Evolutionary conservation across 768 basidiomycete genomes (phyloP).

Genomic region (Lactifluus pinguis): DNA sequence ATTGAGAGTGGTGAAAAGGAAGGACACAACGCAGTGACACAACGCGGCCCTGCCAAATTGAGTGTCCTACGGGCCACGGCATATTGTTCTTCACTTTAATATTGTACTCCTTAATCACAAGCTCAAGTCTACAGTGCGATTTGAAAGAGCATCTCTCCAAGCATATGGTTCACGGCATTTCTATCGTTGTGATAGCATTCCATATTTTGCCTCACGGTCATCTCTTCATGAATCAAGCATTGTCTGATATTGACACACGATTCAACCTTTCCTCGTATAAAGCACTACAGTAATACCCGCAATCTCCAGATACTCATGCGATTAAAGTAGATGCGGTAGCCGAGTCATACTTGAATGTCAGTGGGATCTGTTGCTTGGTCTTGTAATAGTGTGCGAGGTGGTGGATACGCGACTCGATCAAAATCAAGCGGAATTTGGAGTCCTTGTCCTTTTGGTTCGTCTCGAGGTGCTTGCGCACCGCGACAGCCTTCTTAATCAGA

Average conservation of each 20-base stretch:
- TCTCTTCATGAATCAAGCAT: background rate
- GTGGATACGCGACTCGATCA: constrained; percentile 99
- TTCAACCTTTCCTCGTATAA: background rate
- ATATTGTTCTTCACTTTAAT: too few species aligned
- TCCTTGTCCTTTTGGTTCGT: constrained; percentile 99
- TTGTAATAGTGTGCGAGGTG: constrained; percentile 98
- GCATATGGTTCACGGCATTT: too few species aligned
- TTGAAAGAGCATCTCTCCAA: too few species aligned
- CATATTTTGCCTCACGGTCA: background rate
- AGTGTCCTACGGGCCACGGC: too few species aligned
- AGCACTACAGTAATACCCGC: background rate
- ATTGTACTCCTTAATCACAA: too few species aligned
- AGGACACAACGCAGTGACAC: too few species aligned
- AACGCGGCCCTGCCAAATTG: too few species aligned
- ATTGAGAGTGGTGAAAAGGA: too few species aligned
- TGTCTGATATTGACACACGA: background rate
- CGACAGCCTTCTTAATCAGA: constrained; percentile 99
- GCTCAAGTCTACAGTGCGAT: too few species aligned
- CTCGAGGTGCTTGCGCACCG: constrained; percentile 98
- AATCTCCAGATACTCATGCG: constrained; percentile 39
- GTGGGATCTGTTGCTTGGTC: constrained; percentile 94
- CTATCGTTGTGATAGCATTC: too few species aligned
- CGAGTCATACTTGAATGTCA: constrained; percentile 98
- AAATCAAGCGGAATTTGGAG: constrained; percentile 92
- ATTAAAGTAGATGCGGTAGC: constrained; percentile 89